Evolutionary conservation across 768 basidiomycete species (phyloP), one percentile per base, ranked within the genome.

Genomic region (Lyophyllum semitale): DNA sequence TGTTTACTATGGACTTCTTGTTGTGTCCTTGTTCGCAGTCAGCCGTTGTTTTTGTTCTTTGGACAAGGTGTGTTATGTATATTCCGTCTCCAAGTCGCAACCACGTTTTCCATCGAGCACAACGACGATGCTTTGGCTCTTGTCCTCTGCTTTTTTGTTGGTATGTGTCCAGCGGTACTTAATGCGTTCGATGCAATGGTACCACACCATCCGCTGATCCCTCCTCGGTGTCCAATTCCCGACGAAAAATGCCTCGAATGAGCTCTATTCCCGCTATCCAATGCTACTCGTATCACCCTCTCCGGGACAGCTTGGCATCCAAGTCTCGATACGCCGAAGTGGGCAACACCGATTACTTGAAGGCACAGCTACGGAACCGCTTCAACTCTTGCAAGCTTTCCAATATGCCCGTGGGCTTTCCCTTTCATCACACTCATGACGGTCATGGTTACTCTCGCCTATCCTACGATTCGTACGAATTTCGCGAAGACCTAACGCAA

Each of bases 391-490:
- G 65, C 35, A 63, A 58, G 50, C 57, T 77, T 17, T 46, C 68
- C 26, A 65, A 68, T 51, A 65, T 72, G 59, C 72, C 69, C 22
- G 57, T 49, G 13, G 73, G 73, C 2, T 79, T 77, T 54, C 75
- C 77, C 1, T 74, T 77, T 54, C 71, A 60, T 37, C 64, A 61
- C 48, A 57, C 62, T 37, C 54, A 55, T 25, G 64, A 67, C 47
- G 58, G 52, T 13, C 58, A 65, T 27, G 68, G 67, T 17, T 49
- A 55, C 3, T 51, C 55, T 3, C 52, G 48, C 38, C 57, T 71
- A 20, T 69, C 70, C 26, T 62, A 71, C 45, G 66, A 64, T 25
- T 64, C 74, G n/a, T 77, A 70, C 48, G 73, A 76, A 51, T 71
- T 77, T 53, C 59, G 55, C 17, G 70, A 74, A 47, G 59, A 68